Evolutionary conservation across 78 protist species (phyloP), one percentile per base, ranked within the genome.

Genomic region (slime mould (Dictyostelium discoideum)): DNA sequence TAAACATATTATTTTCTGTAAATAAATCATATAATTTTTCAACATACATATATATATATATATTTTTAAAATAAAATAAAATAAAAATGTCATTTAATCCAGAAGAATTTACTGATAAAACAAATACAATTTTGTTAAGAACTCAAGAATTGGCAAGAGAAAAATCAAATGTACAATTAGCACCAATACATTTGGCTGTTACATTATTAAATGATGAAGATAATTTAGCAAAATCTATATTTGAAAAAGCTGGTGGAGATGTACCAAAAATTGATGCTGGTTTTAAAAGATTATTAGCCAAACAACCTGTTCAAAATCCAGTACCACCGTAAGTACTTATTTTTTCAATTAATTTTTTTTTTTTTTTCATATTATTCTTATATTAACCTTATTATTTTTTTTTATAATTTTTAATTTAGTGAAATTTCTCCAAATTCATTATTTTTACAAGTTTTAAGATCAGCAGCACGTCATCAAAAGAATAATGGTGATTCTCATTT

Each of bases 401-500:
- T n/a, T n/a, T n/a, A n/a, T 76, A 20, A 20, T 54, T 24, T 87
- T 22, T 77, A 5, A 11, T 46, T 13, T 72, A 85, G 85, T 29
- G 96, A 93, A 5, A 87, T 93, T 20, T 86, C 88, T 48, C 92
- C 96, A 86, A 85, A 92, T 37, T 29, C 57, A 42, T 46, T 67
- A 92, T 79, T 78, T 60, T 3, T 73, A 26, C 84, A 85, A 72
- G 60, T 90, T 13, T 73, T 90, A 32, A 80, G 95, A 90, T 32
- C 85, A 29, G 95, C 95, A 6, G 87, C 84, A 10, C 73, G 86
- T 29, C 60, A 82, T 69, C 96, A 85, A 85, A 93, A 93, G 93
- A 93, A 93, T 74, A 86, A 93, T 87, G 96, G 93, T 10, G 96
- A 93, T 84, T 82, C 96, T n/a, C 92, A 85, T 85, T 76, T 93